Conservation (phyloP, 805 yeast genomes). For the Candida tibetensis region DNA sequence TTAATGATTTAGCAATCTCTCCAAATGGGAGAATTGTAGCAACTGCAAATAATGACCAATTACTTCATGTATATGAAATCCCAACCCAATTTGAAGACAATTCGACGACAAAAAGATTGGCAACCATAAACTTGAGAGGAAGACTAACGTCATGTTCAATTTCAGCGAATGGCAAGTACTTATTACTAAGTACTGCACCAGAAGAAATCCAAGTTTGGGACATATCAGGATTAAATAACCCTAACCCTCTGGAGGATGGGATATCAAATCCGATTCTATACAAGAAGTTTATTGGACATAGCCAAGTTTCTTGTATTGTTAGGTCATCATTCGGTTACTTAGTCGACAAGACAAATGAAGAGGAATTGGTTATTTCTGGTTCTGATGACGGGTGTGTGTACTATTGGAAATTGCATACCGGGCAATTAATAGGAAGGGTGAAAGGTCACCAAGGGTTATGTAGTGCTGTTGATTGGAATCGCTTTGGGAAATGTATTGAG, state of each 20-base stretch:
- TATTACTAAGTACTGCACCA: conserved; percentile 63
- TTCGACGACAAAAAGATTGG: conserved; percentile 35
- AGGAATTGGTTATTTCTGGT: conserved; percentile 73
- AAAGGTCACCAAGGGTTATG: conserved; percentile 66
- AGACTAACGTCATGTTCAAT: conserved; percentile 63
- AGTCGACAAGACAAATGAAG: conserved; percentile 36
- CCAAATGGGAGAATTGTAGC: conserved; percentile 61
- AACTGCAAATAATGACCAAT: conserved; percentile 62
- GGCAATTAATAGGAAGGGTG: conserved; percentile 59
- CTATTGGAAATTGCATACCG: conserved; percentile 73
- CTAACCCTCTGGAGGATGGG: conserved; percentile 13
- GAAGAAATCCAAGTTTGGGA: conserved; percentile 86
- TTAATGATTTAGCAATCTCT: conserved; percentile 67
- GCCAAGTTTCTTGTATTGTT: conserved; percentile 66
- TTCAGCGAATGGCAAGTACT: conserved; percentile 51
- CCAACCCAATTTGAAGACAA: conserved; percentile 32
- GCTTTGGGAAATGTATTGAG: conserved; percentile 15
- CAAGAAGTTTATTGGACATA: conserved; percentile 68
- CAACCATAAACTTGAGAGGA: conserved; percentile 52
- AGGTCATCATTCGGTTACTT: conserved; percentile 76
- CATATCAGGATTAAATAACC: conserved; percentile 32
- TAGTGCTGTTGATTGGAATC: conserved; percentile 77
- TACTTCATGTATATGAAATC: conserved; percentile 59
- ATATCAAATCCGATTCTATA: conserved; percentile 48
- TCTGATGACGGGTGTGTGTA: conserved; percentile 77